Percentiles rank a stretch among this genome's conserved stretches.
Conservation (phyloP, 331 rosid genomes). For the Malus hybrid region DNA sequence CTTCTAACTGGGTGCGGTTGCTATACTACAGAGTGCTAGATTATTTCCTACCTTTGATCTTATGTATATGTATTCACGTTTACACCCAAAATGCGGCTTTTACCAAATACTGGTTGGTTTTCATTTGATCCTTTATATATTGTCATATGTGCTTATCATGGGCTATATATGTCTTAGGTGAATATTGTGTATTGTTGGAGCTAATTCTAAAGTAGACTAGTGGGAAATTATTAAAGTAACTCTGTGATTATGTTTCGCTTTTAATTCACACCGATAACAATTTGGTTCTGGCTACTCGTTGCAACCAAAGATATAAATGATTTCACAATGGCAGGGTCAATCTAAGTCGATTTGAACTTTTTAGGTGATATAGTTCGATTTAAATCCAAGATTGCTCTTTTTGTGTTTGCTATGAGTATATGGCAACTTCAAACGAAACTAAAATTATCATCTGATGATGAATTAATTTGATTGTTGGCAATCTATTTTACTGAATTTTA, state of each 20-base stretch:
- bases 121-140: slow-evolving; percentile 3
- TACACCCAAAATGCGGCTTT: slow-evolving; percentile 49
- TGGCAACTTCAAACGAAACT: neutral
- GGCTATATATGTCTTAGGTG: neutral
- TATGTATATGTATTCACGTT: slow-evolving; percentile 63
- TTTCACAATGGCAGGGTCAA: neutral
- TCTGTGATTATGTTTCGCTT: neutral
- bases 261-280: neutral
- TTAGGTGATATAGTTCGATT: neutral
- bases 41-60: slow-evolving; percentile 78
- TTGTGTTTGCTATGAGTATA: neutral
- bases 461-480: neutral
- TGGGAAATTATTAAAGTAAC: neutral
- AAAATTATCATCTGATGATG: neutral
- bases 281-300: neutral
- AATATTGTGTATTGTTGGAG: neutral
- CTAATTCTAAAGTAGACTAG: neutral
- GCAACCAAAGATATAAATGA: neutral
- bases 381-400: neutral
- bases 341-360: neutral
- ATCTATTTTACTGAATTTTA: neutral
- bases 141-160: neutral
- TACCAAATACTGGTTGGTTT: slow-evolving; percentile 55
- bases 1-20: slow-evolving; percentile 21
- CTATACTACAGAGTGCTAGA: slow-evolving; percentile 67